These are phyloP conservation scores for Aspergillus steynii DNA, from an alignment of 495 filamentous ascomycete species.

Conservation along the genomic window DNA sequence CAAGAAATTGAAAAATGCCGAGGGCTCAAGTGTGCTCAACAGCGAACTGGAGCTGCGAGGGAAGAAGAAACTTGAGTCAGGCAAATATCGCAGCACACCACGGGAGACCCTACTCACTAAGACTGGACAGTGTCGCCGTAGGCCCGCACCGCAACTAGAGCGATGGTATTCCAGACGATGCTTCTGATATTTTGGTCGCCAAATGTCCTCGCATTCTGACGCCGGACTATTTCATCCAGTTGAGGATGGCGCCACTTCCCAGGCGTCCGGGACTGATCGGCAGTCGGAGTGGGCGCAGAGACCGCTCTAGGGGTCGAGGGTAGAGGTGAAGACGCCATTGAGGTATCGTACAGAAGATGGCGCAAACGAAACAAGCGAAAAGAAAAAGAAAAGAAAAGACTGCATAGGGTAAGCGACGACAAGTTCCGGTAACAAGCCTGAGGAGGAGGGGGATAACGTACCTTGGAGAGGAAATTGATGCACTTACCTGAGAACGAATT, in stretches of 20 bases:
- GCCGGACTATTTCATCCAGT: slow-evolving; percentile 71
- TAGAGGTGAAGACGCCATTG: slow-evolving; percentile 44
- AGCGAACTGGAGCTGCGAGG: slow-evolving; percentile 26
- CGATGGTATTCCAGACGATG: slow-evolving; percentile 62
- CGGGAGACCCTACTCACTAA: slow-evolving; percentile 32
- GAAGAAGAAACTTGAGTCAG: neutral
- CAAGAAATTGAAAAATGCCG: slow-evolving; percentile 37
- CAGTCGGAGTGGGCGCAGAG: slow-evolving; percentile 44
- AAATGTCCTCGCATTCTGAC: slow-evolving; percentile 73
- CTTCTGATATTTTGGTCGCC: slow-evolving; percentile 64
- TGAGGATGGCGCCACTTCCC: slow-evolving; percentile 89
- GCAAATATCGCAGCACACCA: neutral
- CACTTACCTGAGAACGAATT: slow-evolving; percentile 20
- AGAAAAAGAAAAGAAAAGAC: slow-evolving; percentile 5
- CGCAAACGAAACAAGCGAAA: slow-evolving; percentile 1
- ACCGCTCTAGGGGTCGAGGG: slow-evolving; percentile 63
- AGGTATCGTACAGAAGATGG: neutral
- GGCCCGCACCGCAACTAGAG: slow-evolving; percentile 51
- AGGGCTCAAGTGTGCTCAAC: slow-evolving; percentile 20
- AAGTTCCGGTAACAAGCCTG: neutral
- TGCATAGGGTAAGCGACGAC: slow-evolving; percentile 2
- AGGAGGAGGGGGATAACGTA: slow-evolving; percentile 13
- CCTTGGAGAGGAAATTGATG: slow-evolving; percentile 12
- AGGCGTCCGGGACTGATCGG: slow-evolving; percentile 56
- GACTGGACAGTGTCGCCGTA: slow-evolving; percentile 37